These are phyloP conservation scores for Blastobotrys mokoenaii DNA, from an alignment of 805 yeast genomes.

Conservation along the genomic window DNA sequence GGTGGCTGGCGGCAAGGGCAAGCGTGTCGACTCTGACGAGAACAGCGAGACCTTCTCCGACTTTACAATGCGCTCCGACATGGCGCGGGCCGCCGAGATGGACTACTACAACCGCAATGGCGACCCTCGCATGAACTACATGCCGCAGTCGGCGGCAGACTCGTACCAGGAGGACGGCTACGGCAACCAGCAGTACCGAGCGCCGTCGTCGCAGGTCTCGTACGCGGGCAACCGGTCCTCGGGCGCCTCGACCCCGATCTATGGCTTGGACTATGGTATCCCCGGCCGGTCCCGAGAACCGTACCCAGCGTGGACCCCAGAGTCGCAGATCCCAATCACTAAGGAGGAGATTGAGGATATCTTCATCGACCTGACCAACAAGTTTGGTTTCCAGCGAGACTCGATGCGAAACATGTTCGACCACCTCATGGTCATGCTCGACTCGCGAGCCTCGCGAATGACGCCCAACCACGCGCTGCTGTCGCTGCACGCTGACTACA, in stretches of 20 bases:
- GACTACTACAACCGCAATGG: conserved; percentile 31
- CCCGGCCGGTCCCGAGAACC: conserved; percentile 77
- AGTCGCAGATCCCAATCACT: conserved; percentile 40
- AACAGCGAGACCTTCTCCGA: conserved; percentile 34
- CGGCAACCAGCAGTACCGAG: conserved; percentile 20
- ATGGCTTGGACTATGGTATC: conserved; percentile 59
- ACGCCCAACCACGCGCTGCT: conserved; percentile 46
- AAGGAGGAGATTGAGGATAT: conserved; percentile 46
- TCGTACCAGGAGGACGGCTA: conserved; percentile 25
- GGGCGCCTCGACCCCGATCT: conserved; percentile 91
- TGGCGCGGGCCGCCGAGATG: conserved; percentile 29
- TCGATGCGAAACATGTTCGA: conserved; percentile 61
- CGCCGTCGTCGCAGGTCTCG: conserved; percentile 47
- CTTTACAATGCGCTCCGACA: conserved; percentile 36
- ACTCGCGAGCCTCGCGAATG: conserved; percentile 63
- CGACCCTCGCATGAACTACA: conserved; percentile 22
- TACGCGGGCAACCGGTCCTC: conserved; percentile 81
- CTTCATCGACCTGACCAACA: conserved; percentile 41
- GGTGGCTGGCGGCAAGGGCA: conserved; percentile 13
- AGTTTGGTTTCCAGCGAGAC: conserved; percentile 65
- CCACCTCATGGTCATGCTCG: conserved; percentile 50
- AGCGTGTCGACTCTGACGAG: conserved; percentile 24
- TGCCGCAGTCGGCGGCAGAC: conserved; percentile 13
- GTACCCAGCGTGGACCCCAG: conserved; percentile 93
- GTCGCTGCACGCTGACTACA: conserved; percentile 63